These are phyloP conservation scores for Nemania sp. DNA, from an alignment of 2,329 filamentous ascomycete genomes.

Conservation along the genomic window DNA sequence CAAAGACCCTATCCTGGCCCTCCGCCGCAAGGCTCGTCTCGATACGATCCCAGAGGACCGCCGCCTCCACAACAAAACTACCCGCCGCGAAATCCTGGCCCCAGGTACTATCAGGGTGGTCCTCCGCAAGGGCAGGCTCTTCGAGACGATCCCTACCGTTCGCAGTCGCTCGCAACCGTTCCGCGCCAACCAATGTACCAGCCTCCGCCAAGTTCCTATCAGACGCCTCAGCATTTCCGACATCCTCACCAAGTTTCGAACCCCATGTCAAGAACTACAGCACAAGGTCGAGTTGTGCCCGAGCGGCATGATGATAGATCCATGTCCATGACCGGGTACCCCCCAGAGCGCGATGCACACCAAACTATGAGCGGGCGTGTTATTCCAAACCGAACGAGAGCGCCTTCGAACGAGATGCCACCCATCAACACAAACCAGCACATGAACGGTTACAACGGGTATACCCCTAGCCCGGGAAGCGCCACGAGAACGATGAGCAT, in stretches of 20 bases:
- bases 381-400: constrained; percentile 71
- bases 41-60: constrained; percentile 64
- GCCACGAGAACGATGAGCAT: constrained; percentile 65
- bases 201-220: constrained; percentile 61
- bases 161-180: constrained; percentile 85
- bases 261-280: constrained; percentile 76
- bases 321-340: constrained; percentile 92
- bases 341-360: constrained; percentile 75
- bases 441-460: constrained; percentile 41
- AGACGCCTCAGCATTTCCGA: constrained; percentile 74
- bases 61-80: constrained; percentile 52
- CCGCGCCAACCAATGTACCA: constrained; percentile 75
- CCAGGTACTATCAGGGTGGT: constrained; percentile 65
- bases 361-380: constrained; percentile 93
- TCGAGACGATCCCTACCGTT: constrained; percentile 84
- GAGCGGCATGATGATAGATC: constrained; percentile 89
- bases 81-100: constrained; percentile 50
- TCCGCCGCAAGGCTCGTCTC: constrained; percentile 50
- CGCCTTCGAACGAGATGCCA: constrained; percentile 48
- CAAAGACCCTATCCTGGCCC: constrained; percentile 73
- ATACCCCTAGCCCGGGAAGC: constrained; percentile 52
- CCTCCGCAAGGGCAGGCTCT: constrained; percentile 66
- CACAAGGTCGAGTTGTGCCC: constrained; percentile 87
- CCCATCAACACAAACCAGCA: constrained; percentile 39
- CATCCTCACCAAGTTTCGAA: constrained; percentile 70